These are phyloP conservation scores for Neofusicoccum ribis DNA, from an alignment of 2,329 filamentous ascomycete species.

Conservation along the genomic window DNA sequence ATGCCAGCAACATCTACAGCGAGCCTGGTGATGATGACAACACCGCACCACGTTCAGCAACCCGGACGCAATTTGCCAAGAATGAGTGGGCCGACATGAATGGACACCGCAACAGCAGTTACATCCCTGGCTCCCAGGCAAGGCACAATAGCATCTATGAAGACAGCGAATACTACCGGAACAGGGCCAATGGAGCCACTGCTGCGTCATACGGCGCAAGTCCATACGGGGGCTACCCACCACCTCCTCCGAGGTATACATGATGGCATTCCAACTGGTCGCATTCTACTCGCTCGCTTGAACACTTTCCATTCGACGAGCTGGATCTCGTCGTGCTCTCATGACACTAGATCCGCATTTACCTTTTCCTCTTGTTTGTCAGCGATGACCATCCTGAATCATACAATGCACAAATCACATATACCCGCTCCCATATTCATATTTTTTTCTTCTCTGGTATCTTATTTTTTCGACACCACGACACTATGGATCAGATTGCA, in stretches of 20 bases:
- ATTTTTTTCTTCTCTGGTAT: neutral
- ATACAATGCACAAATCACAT: conserved; percentile 2
- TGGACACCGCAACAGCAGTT: conserved; percentile 4
- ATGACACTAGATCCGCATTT: neutral
- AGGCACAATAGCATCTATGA: conserved; percentile 14
- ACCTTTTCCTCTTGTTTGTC: neutral
- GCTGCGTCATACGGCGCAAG: neutral
- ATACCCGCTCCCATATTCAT: conserved; percentile 14
- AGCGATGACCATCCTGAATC: neutral
- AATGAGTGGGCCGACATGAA: conserved; percentile 27
- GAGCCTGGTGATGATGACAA: conserved; percentile 33
- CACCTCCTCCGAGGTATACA: conserved; percentile 11
- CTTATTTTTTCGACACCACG: neutral
- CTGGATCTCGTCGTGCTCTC: conserved; percentile 8
- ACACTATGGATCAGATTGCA: neutral
- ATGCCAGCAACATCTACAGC: conserved; percentile 33
- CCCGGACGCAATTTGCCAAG: conserved; percentile 26
- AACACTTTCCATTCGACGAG: neutral
- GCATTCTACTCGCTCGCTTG: neutral
- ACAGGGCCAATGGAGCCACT: neutral
- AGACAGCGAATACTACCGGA: conserved; percentile 1
- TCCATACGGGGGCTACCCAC: conserved; percentile 11
- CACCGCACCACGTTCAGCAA: neutral
- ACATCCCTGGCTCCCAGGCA: neutral
- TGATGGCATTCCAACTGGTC: neutral